Evolutionary conservation across 176 grass and related monocot genomes (phyloP).

Genomic region (Eragrostis nindensis): DNA sequence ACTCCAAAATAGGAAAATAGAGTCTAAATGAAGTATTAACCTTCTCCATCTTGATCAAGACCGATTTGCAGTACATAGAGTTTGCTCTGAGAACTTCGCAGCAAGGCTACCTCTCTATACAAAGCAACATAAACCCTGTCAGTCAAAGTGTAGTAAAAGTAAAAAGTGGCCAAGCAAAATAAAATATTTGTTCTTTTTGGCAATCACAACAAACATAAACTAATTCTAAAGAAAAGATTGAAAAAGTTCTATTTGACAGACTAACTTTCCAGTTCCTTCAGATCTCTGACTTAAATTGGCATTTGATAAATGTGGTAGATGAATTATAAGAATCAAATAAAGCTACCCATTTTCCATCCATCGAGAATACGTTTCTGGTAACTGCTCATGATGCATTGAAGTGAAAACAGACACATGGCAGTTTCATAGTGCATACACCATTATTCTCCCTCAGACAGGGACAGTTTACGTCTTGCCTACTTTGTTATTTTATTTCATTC

Average conservation of each 20-base stretch:
- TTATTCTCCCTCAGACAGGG: background rate
- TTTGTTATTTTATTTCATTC: slow-evolving; percentile 1
- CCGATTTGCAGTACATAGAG: slow-evolving; percentile 70
- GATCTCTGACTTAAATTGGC: slow-evolving; percentile 10
- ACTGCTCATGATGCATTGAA: slow-evolving; percentile 24
- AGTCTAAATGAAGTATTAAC: slow-evolving; percentile 52
- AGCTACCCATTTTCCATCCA: slow-evolving; percentile 11
- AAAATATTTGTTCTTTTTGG: background rate
- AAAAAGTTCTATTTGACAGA: background rate
- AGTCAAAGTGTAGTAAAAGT: slow-evolving; percentile 19
- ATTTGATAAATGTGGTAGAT: slow-evolving; percentile 14
- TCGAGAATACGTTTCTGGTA: background rate
- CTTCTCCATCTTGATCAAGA: slow-evolving; percentile 53
- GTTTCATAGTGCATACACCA: background rate
- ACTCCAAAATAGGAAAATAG: slow-evolving; percentile 1
- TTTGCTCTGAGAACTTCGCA: slow-evolving; percentile 79
- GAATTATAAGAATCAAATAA: slow-evolving; percentile 1
- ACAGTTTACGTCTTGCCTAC: background rate
- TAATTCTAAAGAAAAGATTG: background rate
- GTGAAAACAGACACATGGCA: slow-evolving; percentile 20
- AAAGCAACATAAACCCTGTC: slow-evolving; percentile 39
- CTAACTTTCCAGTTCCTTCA: background rate
- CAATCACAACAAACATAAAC: background rate
- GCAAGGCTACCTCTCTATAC: slow-evolving; percentile 78
- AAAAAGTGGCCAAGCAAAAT: background rate